Percentiles rank a stretch among this genome's conserved stretches.
Evolutionary conservation across 1,284 basidiomycete species (phyloP).

Genomic region (Trichosporon ovoides): DNA sequence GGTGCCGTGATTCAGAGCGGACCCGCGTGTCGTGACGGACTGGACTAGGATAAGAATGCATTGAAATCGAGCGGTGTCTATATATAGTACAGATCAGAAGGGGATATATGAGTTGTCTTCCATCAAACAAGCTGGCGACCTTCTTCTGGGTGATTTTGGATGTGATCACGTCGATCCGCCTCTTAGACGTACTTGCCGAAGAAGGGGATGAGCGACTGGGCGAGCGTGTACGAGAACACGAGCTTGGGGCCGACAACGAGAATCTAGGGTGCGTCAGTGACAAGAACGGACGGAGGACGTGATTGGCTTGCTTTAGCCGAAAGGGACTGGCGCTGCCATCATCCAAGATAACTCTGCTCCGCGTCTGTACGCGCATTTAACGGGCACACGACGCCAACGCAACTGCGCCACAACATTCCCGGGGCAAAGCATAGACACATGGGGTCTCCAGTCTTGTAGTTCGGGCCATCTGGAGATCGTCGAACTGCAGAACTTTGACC

Average conservation of each 20-base stretch:
- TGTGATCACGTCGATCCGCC: not conserved
- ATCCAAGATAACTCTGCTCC: too few relatives aligned
- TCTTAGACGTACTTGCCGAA: conserved; percentile 72
- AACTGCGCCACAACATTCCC: not conserved
- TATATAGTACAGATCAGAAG: conserved; percentile 6
- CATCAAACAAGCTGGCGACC: not conserved
- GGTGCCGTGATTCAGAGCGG: not conserved
- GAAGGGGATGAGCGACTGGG: conserved; percentile 89
- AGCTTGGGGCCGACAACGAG: conserved; percentile 96
- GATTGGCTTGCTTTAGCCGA: conserved; percentile 6
- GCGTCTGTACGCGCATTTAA: conserved; percentile 5
- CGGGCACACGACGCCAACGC: not conserved
- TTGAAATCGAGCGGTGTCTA: conserved; percentile 8
- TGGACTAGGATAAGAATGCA: conserved; percentile 6
- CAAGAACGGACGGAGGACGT: not conserved
- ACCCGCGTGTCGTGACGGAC: too few relatives aligned
- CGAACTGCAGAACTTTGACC: not conserved
- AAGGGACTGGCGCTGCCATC: not conserved
- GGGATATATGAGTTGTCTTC: not conserved
- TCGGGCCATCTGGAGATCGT: too few relatives aligned
- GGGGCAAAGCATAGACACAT: not conserved
- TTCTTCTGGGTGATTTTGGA: not conserved
- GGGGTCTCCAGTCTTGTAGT: not conserved
- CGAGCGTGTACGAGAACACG: conserved; percentile 95
- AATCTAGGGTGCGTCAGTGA: conserved; percentile 55